phyloP scores from a whole-genome alignment of 208 protist species.

The Histomonas meleagridis region DNA sequence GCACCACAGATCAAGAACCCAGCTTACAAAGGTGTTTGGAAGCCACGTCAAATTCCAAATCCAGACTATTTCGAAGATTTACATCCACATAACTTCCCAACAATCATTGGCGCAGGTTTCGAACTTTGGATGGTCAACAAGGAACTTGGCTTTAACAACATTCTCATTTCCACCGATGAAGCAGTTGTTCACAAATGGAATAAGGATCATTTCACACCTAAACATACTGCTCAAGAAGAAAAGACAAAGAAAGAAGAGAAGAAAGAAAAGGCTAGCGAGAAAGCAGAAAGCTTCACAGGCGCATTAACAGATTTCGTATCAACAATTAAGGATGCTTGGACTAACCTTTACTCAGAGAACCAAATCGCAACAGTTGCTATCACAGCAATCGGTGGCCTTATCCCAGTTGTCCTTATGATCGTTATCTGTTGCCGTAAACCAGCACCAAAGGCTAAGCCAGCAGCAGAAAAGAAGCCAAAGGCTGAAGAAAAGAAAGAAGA shows the following conservation, averaged over 20 bases:
- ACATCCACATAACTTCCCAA: neutral
- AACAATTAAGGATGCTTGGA: neutral
- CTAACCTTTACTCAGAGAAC: neutral
- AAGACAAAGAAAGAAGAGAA: neutral
- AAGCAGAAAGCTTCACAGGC: neutral
- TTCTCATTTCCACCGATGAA: neutral
- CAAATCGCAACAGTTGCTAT: neutral
- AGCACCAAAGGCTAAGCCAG: too few species aligned
- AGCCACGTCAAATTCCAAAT: constrained; percentile 47
- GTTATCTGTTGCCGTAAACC: neutral
- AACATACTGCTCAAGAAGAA: neutral
- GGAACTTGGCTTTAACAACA: neutral
- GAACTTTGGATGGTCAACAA: neutral
- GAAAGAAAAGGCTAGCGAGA: neutral
- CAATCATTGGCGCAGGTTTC: neutral
- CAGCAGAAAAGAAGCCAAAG: neutral
- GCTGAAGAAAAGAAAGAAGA: neutral
- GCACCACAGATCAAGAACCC: constrained; percentile 49
- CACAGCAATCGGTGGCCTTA: neutral
- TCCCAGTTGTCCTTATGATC: neutral
- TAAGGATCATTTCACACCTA: neutral
- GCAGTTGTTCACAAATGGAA: constrained; percentile 9
- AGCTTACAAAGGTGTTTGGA: constrained; percentile 53
- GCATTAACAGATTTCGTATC: neutral
- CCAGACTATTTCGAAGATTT: constrained; percentile 46